Evolutionary conservation across 1,284 basidiomycete species (phyloP).

Genomic region (Ganoderma multipileum): DNA sequence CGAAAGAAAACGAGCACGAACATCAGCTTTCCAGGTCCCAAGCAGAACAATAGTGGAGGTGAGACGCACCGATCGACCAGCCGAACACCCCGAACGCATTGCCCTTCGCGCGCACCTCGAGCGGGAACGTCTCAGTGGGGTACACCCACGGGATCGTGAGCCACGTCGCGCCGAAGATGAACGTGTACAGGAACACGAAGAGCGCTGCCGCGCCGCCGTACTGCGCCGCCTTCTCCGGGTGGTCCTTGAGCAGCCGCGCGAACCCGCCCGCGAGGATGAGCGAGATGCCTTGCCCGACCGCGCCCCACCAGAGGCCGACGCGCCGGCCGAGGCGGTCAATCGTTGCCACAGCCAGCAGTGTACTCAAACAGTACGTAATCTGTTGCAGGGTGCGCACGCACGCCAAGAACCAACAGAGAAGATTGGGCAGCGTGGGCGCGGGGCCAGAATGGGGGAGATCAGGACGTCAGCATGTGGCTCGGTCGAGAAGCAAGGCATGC

Average conservation of each 20-base stretch:
- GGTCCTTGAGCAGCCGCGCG: conserved; percentile 49
- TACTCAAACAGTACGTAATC: conserved; percentile 55
- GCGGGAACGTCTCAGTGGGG: conserved; percentile 63
- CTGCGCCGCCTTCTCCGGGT: conserved; percentile 49
- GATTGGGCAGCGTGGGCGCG: background rate
- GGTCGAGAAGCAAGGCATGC: conserved; percentile 5
- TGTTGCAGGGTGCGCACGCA: conserved; percentile 19
- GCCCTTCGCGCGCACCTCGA: conserved; percentile 64
- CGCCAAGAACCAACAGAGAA: too few relatives aligned
- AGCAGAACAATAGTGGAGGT: background rate
- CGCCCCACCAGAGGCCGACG: conserved; percentile 54
- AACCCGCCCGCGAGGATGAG: conserved; percentile 56
- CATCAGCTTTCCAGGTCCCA: background rate
- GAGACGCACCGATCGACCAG: conserved; percentile 58
- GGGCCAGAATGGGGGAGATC: conserved; percentile 2
- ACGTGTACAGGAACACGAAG: conserved; percentile 57
- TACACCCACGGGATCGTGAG: conserved; percentile 60
- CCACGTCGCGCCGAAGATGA: conserved; percentile 59
- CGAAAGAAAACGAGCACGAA: background rate
- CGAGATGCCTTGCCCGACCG: conserved; percentile 44
- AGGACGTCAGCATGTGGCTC: conserved; percentile 7
- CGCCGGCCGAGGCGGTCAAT: conserved; percentile 57
- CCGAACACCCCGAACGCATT: conserved; percentile 61
- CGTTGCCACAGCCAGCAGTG: conserved; percentile 52
- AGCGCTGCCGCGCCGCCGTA: conserved; percentile 56